Evolutionary conservation across 768 basidiomycete genomes (phyloP).

Genomic region (Tremella mesenterica): DNA sequence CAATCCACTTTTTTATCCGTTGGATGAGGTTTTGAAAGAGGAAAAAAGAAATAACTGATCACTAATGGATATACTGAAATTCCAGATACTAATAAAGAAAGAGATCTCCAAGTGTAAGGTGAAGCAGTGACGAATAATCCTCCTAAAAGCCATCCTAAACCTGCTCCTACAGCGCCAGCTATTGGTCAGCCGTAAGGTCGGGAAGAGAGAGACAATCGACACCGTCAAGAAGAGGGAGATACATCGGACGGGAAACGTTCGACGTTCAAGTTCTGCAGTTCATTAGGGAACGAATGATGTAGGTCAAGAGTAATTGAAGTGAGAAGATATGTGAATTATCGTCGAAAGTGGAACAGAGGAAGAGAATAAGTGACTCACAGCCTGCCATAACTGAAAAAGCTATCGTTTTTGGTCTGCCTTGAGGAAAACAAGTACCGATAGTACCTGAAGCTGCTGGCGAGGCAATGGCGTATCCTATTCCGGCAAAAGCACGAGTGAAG

Average conservation of each 20-base stretch:
- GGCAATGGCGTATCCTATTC: not conserved
- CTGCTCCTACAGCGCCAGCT: not conserved
- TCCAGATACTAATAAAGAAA: slow-evolving; percentile 1
- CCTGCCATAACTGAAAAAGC: not conserved
- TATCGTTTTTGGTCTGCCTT: slow-evolving; percentile 2
- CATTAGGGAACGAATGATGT: no score
- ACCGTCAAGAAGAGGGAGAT: not conserved
- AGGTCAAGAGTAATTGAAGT: no score
- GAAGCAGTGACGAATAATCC: not conserved
- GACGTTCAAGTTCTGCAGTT: no score
- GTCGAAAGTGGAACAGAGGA: no score
- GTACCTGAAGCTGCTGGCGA: slow-evolving; percentile 3
- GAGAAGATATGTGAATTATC: no score
- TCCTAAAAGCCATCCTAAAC: not conserved
- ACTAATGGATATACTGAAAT: slow-evolving; percentile 1
- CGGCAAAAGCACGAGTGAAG: slow-evolving; percentile 2
- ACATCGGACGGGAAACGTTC: not conserved
- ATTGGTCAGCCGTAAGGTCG: not conserved
- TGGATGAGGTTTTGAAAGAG: slow-evolving; percentile 1
- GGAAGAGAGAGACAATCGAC: not conserved
- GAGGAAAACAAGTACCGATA: slow-evolving; percentile 2
- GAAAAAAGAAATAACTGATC: not conserved
- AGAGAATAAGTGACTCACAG: not conserved
- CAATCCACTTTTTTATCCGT: slow-evolving; percentile 6
- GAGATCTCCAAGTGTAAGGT: slow-evolving; percentile 4